A percentile compares a stretch with the other conserved stretches of the same genome.
These are phyloP conservation scores for Fistulifera solaris DNA, from an alignment of 108 stramenopile species.

Conservation along the genomic window DNA sequence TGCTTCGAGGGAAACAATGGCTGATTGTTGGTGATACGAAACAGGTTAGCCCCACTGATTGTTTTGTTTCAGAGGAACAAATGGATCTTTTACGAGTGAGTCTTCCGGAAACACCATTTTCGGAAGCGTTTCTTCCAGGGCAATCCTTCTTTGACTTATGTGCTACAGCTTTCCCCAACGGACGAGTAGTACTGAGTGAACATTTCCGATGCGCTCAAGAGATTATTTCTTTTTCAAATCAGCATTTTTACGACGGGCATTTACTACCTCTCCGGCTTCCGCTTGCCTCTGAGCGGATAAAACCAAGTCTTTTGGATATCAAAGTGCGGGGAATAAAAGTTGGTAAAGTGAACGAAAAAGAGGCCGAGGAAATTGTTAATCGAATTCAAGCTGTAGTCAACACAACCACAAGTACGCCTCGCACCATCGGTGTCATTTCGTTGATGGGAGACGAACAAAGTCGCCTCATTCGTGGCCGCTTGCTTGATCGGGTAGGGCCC, in stretches of 20 bases:
- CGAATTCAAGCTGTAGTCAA: slow-evolving; percentile 21
- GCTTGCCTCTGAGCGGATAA: slow-evolving; percentile 24
- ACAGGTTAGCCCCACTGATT: slow-evolving; percentile 55
- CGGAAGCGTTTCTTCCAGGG: slow-evolving; percentile 35
- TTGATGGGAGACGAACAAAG: slow-evolving; percentile 57
- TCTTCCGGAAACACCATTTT: slow-evolving; percentile 35
- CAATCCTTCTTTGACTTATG: slow-evolving; percentile 56
- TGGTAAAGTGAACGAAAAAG: slow-evolving; percentile 46
- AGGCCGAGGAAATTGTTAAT: slow-evolving; percentile 37
- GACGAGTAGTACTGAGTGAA: slow-evolving; percentile 46
- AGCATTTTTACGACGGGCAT: slow-evolving; percentile 33
- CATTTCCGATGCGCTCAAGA: slow-evolving; percentile 58
- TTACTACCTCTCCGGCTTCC: slow-evolving; percentile 47
- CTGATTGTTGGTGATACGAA: slow-evolving; percentile 63
- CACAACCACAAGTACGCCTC: background rate
- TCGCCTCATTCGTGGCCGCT: slow-evolving; percentile 39
- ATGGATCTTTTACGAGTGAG: slow-evolving; percentile 34
- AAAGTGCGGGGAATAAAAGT: slow-evolving; percentile 23
- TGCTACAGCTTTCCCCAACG: slow-evolving; percentile 47
- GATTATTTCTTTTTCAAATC: slow-evolving; percentile 47
- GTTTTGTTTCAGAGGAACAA: slow-evolving; percentile 45
- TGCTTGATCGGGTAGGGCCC: slow-evolving; percentile 42
- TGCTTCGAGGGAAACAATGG: slow-evolving; percentile 60
- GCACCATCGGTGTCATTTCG: slow-evolving; percentile 50
- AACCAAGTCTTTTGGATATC: slow-evolving; percentile 43